Evolutionary conservation across 164 flowering plant species (phyloP), one percentile per base, ranked within the genome.

Genomic region (Vitis labrusca): DNA sequence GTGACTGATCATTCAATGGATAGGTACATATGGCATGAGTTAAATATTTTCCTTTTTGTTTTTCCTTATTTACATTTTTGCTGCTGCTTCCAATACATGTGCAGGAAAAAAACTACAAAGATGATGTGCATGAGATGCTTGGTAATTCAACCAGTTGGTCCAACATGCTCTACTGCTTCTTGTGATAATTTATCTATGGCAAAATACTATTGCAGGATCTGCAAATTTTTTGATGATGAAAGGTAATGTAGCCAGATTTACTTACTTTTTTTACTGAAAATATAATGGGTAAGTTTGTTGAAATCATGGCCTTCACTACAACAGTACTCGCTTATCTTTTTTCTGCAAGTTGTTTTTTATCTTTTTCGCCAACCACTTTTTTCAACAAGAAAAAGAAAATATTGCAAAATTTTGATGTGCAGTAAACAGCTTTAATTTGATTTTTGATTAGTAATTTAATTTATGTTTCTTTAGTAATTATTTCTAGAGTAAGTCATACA

Each of bases 101-200:
- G 76, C 91, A 94, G 99, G 79, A 90, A 88, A 81, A 66, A 77
- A 32, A 83, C 85, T 5, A 81, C 91, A 58, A 76, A 87, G 73
- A 94, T 94, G 97, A 86, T 91, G 95, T 94, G 99, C 84, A 94
- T 94, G 97, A 83, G 84, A 73, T 94, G 99, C 82, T 73, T 94
- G 79, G 71, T 72, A 55, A 81, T 91, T 80, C 99, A 94, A 74
- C 97, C 89, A 11, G 78, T 94, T 64, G 85, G 90, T 11, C 74
- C 80, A 3, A 79, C 68, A 59, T 94, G 98, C 81, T 71, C 82
- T 10, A 88, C 80, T 16, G 51, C 47, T 65, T 81, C 89, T 27
- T 94, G 97, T 69, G 61, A 78, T 48, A 73, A 73, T 60, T 76
- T 85, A 2, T 78, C 94, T 73, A 94, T 94, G 97, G 97, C 85